These are phyloP conservation scores for Jasminum sambac DNA, from an alignment of 257 asterid species.

Conservation along the genomic window DNA sequence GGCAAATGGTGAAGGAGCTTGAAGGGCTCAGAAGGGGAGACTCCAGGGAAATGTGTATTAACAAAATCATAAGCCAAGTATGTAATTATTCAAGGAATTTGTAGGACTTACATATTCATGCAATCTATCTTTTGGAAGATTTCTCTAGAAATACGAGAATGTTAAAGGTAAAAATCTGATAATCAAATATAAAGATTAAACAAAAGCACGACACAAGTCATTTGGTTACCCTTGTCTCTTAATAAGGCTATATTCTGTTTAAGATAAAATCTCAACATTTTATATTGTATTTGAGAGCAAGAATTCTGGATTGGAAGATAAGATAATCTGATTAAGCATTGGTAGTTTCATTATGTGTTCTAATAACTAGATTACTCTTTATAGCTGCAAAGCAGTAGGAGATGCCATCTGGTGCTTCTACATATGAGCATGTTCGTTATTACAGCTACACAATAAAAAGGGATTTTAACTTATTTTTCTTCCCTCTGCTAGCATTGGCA, in stretches of 20 bases:
- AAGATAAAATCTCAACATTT: too few species aligned
- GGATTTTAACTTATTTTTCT: too few species aligned
- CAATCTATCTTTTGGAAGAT: not conserved
- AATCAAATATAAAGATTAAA: too few species aligned
- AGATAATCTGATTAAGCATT: not conserved
- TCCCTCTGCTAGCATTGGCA: too few species aligned
- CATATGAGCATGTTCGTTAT: too few species aligned
- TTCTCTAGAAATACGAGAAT: too few species aligned
- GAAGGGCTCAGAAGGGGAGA: conserved; percentile 66
- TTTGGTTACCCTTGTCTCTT: too few species aligned
- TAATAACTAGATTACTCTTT: not conserved
- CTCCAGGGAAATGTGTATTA: conserved; percentile 33
- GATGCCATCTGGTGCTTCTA: not conserved
- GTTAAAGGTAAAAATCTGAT: too few species aligned
- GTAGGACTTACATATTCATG: not conserved
- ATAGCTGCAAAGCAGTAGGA: not conserved
- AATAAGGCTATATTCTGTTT: too few species aligned
- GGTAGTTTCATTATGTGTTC: not conserved
- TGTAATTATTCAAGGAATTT: conserved; percentile 19
- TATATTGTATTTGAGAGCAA: too few species aligned
- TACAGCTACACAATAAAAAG: too few species aligned
- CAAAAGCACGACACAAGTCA: too few species aligned
- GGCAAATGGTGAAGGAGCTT: conserved; percentile 89
- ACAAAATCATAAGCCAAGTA: conserved; percentile 4
- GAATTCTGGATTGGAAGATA: not conserved